phyloP scores from a whole-genome alignment of 2,329 filamentous ascomycete species.

The Aspergillus neotritici region DNA sequence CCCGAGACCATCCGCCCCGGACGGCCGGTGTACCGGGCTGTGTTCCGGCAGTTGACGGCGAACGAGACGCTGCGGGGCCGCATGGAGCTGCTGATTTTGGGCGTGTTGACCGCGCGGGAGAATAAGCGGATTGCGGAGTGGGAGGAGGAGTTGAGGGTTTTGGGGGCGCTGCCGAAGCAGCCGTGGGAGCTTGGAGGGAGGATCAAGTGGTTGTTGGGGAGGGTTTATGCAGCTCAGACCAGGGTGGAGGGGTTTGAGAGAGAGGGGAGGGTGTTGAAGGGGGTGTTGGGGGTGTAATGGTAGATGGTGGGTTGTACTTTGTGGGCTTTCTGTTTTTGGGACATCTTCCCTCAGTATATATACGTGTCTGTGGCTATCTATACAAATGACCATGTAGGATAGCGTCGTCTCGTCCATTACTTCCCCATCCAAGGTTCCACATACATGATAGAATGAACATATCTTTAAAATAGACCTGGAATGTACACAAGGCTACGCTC shows the following conservation, averaged over 20 bases:
- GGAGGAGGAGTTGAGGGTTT: constrained; percentile 67
- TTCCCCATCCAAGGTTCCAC: too few species aligned
- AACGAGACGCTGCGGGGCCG: constrained; percentile 69
- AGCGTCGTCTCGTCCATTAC: too few species aligned
- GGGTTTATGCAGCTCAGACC: constrained; percentile 66
- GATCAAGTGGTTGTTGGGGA: constrained; percentile 65
- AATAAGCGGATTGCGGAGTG: constrained; percentile 68
- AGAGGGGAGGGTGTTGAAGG: constrained; percentile 67
- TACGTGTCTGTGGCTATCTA: too few species aligned
- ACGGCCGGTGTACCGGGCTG: constrained; percentile 78
- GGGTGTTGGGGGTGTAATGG: constrained; percentile 38
- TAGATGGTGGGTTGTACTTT: too few species aligned
- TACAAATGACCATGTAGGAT: too few species aligned
- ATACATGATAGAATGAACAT: too few species aligned
- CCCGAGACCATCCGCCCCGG: constrained; percentile 73
- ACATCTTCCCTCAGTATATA: too few species aligned
- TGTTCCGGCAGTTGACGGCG: constrained; percentile 65
- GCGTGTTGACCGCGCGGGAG: constrained; percentile 65
- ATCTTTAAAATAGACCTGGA: too few species aligned
- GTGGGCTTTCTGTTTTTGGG: too few species aligned
- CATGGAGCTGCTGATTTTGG: constrained; percentile 65
- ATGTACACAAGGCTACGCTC: too few species aligned
- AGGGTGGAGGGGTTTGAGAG: constrained; percentile 70
- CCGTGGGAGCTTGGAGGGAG: constrained; percentile 62
- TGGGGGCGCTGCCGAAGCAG: constrained; percentile 66